Conservation (phyloP, 768 basidiomycete species). For the Amanita brunnescens region DNA sequence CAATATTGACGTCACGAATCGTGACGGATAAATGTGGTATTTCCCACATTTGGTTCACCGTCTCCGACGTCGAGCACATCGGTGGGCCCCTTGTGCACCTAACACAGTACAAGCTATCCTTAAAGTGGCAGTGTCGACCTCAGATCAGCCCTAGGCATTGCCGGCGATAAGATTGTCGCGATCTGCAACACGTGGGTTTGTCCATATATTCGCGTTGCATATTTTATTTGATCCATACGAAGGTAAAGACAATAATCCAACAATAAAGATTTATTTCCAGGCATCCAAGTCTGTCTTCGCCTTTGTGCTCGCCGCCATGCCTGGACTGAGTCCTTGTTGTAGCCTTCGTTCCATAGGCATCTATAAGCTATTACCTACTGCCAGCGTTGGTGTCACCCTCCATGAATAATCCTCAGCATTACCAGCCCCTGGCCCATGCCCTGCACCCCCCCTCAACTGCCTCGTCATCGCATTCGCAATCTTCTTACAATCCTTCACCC, state of each 20-base stretch:
- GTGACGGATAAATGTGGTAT: slow-evolving; percentile 5
- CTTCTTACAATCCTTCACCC: slow-evolving; percentile 17
- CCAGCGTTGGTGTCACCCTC: slow-evolving; percentile 6
- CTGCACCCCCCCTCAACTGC: slow-evolving; percentile 48
- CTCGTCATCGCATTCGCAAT: slow-evolving; percentile 16
- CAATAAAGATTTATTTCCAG: slow-evolving; percentile 16
- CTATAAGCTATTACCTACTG: background rate
- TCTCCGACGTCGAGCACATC: slow-evolving; percentile 21
- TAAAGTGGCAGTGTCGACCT: background rate
- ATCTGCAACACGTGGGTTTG: slow-evolving; percentile 3
- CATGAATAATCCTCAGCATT: slow-evolving; percentile 71
- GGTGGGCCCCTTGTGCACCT: slow-evolving; percentile 5
- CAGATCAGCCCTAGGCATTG: background rate
- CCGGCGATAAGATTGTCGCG: slow-evolving; percentile 9
- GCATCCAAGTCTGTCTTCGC: slow-evolving; percentile 9
- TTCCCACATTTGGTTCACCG: slow-evolving; percentile 22
- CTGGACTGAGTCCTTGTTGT: slow-evolving; percentile 5
- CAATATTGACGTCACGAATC: background rate
- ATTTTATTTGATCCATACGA: slow-evolving; percentile 23
- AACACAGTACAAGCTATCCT: slow-evolving; percentile 1
- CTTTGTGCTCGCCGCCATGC: slow-evolving; percentile 7
- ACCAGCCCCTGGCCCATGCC: slow-evolving; percentile 76
- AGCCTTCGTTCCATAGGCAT: background rate
- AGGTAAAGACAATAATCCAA: slow-evolving; percentile 27
- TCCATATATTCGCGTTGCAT: slow-evolving; percentile 16